Evolutionary conservation across 352 stramenopile genomes (phyloP), one percentile per base, ranked within the genome.

Genomic region (Phytophthora constricta): DNA sequence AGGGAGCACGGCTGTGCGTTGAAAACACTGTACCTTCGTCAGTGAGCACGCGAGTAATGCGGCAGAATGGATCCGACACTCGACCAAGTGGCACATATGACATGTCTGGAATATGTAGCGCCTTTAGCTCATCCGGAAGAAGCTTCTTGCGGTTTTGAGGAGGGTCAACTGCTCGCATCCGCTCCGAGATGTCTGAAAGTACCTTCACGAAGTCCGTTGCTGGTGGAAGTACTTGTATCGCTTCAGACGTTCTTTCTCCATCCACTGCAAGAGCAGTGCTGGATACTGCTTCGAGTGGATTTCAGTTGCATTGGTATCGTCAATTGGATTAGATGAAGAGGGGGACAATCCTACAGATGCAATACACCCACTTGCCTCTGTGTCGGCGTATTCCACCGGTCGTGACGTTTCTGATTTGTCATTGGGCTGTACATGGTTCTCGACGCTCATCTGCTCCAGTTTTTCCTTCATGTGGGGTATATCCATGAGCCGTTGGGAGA

Each of bases 11-110:
- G 27, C 82, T 91, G 57, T 92, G 84, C 1, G 86, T 94, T n/a
- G 84, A 92, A 49, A 94, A 94, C 1, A 94, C 86, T 3, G 82
- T 92, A 7, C 86, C 84, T 85, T 94, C 86, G 14, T 91, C 72
- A 20, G 70, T 63, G 0, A 92, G 72, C 9, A 94, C 84, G 16
- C 86, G 80, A 0, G 79, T 81, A 25, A 94, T 89, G 7, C 84
- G 76, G 37, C 76, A 84, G 45, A 90, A 94, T 2, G 79, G 75
- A 54, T 94, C 86, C 0, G 86, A 89, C 4, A 90, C 84, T 16
- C 83, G 82, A 20, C 86, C 84, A 9, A 94, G 71, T 25, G 84
- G 86, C 19, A 94, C 82, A 27, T 94, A 94, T 2, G 84, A 84
- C 84, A 92, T 94, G 1, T 83, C 71, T 10, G 84, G 86, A 14